A percentile compares a stretch with the other conserved stretches of the same genome.
These are phyloP conservation scores for Retiboletus flavoniger DNA, from an alignment of 1,284 basidiomycete genomes.

Conservation along the genomic window DNA sequence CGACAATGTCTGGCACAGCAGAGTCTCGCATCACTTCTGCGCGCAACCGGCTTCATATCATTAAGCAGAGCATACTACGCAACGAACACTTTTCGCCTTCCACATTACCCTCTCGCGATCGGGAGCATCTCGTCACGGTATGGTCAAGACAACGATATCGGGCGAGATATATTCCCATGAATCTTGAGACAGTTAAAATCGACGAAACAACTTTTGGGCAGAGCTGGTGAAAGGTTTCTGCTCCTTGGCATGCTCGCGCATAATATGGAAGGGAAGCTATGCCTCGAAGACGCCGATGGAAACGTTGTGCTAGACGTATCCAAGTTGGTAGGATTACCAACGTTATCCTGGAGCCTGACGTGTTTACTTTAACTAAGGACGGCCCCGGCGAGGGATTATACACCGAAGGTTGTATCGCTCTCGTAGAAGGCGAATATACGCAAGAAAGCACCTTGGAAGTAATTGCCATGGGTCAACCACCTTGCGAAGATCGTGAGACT, in stretches of 20 bases:
- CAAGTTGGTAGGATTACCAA: conserved; percentile 64
- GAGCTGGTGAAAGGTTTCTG: conserved; percentile 88
- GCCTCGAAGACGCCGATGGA: conserved; percentile 93
- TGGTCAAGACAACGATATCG: conserved; percentile 25
- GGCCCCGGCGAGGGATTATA: conserved; percentile 94
- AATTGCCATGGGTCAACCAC: conserved; percentile 95
- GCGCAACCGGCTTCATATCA: conserved; percentile 82
- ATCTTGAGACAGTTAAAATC: conserved; percentile 72
- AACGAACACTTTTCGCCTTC: conserved; percentile 98
- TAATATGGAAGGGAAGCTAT: conserved; percentile 86
- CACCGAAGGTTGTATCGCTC: conserved; percentile 92
- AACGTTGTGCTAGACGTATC: conserved; percentile 87
- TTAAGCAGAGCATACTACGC: conserved; percentile 85
- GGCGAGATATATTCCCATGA: conserved; percentile 12
- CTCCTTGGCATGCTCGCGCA: conserved; percentile 92
- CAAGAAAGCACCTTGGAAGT: conserved; percentile 87
- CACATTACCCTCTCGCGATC: conserved; percentile 82
- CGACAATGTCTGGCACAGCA: conserved; percentile 75
- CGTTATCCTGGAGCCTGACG: neutral
- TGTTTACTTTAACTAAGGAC: conserved; percentile 51
- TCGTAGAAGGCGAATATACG: conserved; percentile 96
- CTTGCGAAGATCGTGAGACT: conserved; percentile 83
- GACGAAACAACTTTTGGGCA: conserved; percentile 93
- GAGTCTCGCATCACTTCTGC: conserved; percentile 75
- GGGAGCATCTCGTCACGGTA: conserved; percentile 83